Evolutionary conservation across 2,329 filamentous ascomycete species (phyloP), one percentile per base, ranked within the genome.

Genomic region (Dactylella cylindrospora): DNA sequence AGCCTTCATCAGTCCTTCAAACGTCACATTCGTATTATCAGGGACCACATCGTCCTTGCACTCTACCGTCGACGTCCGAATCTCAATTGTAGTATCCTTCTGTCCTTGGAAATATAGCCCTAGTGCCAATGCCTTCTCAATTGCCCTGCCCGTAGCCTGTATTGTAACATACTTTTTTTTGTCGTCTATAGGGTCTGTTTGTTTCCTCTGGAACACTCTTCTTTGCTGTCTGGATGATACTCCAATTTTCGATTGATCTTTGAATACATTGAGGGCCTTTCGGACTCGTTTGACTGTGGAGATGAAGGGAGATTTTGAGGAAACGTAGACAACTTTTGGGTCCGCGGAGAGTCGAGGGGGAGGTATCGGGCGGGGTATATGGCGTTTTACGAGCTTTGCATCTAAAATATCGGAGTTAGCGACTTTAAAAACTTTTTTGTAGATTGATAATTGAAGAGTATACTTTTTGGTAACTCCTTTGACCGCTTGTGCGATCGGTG

Each of bases 31-130:
- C 0, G 72, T 75, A 0, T 71, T 74, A 15, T 73, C 73, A 1
- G 69, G 69, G 10, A 82, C 74, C 23, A 88, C 74, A 70, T 88
- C 85, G 69, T 90, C 85, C 36, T 88, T 76, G 2, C 82, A 80
- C n/a, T 76, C 76, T 12, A 85, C 75, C 44, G 79, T 86, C 53
- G 80, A 78, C 38, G 84, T 88, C 70, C 77, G 75, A 45, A 88
- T 69, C 67, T 76, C 73, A 1, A 88, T 82, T 3, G 72, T 69
- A 65, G 80, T 84, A 64, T 82, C 81, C 9, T 72, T 74, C 71
- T 84, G 78, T 49, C 80, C 76, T 71, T 81, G 78, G 66, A 88
- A 88, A 76, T 80, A 85, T 26, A 79, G 71, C 0, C 81, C 85
- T 4, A 89, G 71, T 20, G 79, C 75, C 57, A 86, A 71, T 0